phyloP scores from a whole-genome alignment of 257 asterid species.

The Solanum appendiculatum region DNA sequence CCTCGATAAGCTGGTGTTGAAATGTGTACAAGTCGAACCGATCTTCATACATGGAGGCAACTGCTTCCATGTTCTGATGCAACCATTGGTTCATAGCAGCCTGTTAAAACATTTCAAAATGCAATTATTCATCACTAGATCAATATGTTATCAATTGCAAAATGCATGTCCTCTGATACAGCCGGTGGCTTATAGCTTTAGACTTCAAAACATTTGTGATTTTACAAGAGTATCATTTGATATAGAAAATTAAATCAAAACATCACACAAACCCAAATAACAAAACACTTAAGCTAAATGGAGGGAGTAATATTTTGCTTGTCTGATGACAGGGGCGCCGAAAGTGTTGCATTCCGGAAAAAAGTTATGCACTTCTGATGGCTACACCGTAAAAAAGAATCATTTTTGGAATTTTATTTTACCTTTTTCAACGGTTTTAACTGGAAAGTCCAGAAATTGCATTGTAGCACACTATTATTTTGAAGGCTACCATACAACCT shows the following conservation, averaged over 20 bases:
- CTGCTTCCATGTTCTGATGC: constrained; percentile 88
- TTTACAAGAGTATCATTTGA: background rate
- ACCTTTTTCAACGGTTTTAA: background rate
- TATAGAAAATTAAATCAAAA: background rate
- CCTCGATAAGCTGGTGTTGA: constrained; percentile 35
- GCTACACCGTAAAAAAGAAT: background rate
- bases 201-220: background rate
- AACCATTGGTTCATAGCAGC: constrained; percentile 84
- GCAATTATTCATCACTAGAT: background rate
- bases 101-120: constrained; percentile 26
- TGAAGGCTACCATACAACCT: background rate
- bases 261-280: background rate
- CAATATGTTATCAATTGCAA: background rate
- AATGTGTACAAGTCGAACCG: constrained; percentile 72
- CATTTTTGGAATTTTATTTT: background rate
- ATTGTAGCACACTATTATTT: background rate
- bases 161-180: background rate
- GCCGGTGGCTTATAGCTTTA: background rate
- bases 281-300: background rate
- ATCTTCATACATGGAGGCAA: constrained; percentile 91
- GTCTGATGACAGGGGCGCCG: background rate
- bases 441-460: background rate
- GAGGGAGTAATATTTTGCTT: background rate
- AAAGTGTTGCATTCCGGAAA: background rate
- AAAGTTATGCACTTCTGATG: background rate